Evolutionary conservation across 2,329 filamentous ascomycete genomes (phyloP).

Genomic region (Ophiostoma fasciatum): DNA sequence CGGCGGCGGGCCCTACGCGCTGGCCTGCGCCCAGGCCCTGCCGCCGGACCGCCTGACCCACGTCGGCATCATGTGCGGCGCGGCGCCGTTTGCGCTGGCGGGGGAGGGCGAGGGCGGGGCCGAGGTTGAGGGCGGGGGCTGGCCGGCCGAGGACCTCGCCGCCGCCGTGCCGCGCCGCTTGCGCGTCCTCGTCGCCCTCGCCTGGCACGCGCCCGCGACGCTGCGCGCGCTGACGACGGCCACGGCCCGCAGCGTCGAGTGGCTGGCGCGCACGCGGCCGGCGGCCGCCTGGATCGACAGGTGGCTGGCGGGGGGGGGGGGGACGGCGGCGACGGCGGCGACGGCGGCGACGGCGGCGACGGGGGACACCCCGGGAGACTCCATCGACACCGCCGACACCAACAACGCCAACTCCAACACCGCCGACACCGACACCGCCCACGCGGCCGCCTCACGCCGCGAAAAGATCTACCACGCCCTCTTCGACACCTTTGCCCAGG

Average conservation of each 20-base stretch:
- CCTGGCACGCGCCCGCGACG: slow-evolving; percentile 13
- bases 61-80: slow-evolving; percentile 23
- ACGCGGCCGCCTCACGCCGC: slow-evolving; percentile 11
- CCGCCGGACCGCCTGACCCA: slow-evolving; percentile 18
- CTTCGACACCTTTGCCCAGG: slow-evolving; percentile 18
- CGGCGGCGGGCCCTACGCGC: slow-evolving; percentile 22
- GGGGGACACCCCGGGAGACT: too few species aligned
- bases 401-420: slow-evolving; percentile 1
- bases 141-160: too few species aligned
- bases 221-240: slow-evolving; percentile 11
- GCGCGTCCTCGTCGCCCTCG: slow-evolving; percentile 11
- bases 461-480: slow-evolving; percentile 17
- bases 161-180: slow-evolving; percentile 15
- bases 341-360: slow-evolving; percentile 17
- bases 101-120: too few species aligned
- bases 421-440: slow-evolving; percentile 1
- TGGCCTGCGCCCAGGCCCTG: slow-evolving; percentile 20
- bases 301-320: slow-evolving; percentile 16
- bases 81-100: slow-evolving; percentile 22
- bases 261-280: slow-evolving; percentile 11
- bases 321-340: slow-evolving; percentile 25
- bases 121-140: too few species aligned
- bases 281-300: slow-evolving; percentile 14
- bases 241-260: slow-evolving; percentile 12
- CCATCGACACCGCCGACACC: too few species aligned